Evolutionary conservation across 2,329 filamentous ascomycete genomes (phyloP).

Genomic region (Ophiostoma populinum): DNA sequence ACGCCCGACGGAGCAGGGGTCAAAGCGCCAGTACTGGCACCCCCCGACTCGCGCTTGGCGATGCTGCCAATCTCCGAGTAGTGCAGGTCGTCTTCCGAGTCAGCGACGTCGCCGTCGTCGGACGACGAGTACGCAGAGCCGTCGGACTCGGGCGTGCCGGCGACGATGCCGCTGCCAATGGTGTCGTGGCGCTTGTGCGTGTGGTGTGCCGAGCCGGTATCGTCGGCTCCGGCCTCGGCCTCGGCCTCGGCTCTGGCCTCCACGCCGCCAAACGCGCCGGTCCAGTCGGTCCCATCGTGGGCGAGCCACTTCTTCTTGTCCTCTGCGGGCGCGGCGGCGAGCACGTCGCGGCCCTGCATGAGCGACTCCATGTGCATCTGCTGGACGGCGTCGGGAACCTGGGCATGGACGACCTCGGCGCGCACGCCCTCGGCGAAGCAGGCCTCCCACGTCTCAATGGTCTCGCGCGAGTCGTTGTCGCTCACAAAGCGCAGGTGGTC

Average conservation of each 20-base stretch:
- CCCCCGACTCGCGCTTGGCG: too few species aligned
- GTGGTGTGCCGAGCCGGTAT: constrained; percentile 3
- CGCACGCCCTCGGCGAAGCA: constrained; percentile 80
- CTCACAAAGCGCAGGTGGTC: constrained; percentile 69
- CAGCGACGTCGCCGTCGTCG: neutral
- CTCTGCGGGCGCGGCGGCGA: constrained; percentile 53
- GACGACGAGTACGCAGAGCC: neutral
- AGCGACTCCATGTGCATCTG: constrained; percentile 69
- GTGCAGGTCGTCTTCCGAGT: too few species aligned
- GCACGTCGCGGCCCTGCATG: constrained; percentile 61
- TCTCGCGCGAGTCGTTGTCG: constrained; percentile 81
- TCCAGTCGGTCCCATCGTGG: constrained; percentile 73
- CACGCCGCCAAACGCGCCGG: constrained; percentile 64
- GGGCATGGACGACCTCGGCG: constrained; percentile 47
- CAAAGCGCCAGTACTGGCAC: too few species aligned
- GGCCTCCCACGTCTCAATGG: constrained; percentile 86
- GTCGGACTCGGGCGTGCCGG: neutral
- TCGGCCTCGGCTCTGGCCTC: constrained; percentile 16
- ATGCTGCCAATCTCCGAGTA: too few species aligned
- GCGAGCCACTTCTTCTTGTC: constrained; percentile 64
- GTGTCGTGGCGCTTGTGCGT: constrained; percentile 1
- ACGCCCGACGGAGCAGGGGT: too few species aligned
- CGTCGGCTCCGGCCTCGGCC: constrained; percentile 10
- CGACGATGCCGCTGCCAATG: neutral
- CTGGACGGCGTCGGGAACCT: constrained; percentile 56